Base-by-base conservation (phyloP, 805 yeast species). In the Lipomyces sp. region DNA sequence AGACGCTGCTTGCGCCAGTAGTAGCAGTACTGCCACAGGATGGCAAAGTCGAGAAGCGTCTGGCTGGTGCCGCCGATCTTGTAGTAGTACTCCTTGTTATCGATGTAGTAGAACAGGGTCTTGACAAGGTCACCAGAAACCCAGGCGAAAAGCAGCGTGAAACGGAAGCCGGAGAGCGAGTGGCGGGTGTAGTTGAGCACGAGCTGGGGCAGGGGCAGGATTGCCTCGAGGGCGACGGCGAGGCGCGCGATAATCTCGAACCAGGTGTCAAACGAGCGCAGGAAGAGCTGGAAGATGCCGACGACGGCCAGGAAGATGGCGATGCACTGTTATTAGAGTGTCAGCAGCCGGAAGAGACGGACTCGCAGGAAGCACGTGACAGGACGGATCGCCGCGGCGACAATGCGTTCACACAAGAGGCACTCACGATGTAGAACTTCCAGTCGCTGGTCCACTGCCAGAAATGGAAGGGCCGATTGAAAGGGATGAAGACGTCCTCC, bases 61-160 rank as follows among this genome's bases (percentile, higher is more conserved):
- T 87, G 96, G 65, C 86, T 84, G 38, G 85, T 71, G 5, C 70
- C 59, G 2, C 89, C 82, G 26, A 86, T 78, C 21, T 48, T 56
- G 58, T 85, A 76, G 49, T 52, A 55, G 42, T 40, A 52, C 16
- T 49, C 59, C 47, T 76, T 77, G 1, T 93, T 84, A 14, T 95
- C 95, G 66, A 75, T 85, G n/a, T 85, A 61, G 46, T 86, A 70
- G 62, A 86, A 86, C 45, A 82, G 72, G 22, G 87, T 78, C 65
- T 90, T 90, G 34, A 87, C 77, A 36, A 83, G 71, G 68, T 89
- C 97, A 50, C 96, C 96, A 53, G 91, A 83, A 3, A 89, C 71
- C 97, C 97, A 89, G 62, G 90, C 83, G 18, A 88, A 68, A 33
- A 89, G 65, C 31, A 89, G 70, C 24, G 91, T 79, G 44, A 82